Evolutionary conservation across 2,329 filamentous ascomycete species (phyloP), one percentile per base, ranked within the genome.

Genomic region (Botrytis fragariae): DNA sequence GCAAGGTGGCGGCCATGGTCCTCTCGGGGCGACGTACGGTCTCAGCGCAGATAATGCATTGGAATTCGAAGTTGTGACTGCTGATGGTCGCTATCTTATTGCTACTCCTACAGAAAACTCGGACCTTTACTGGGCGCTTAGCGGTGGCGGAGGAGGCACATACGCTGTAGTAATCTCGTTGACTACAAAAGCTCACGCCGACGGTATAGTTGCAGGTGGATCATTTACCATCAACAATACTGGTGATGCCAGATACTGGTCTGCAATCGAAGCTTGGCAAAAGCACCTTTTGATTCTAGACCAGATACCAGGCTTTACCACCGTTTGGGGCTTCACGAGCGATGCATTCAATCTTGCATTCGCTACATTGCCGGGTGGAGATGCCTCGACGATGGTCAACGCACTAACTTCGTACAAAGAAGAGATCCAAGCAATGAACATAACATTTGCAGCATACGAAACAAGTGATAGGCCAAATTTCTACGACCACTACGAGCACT

Each of bases 1-100:
- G 25, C 57, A 71, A 62, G 69, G 69, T 16, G 69, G 37, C 0
- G 69, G 59, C 10, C 69, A 71, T 44, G 32, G 32, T 18, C 57
- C 44, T 54, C 42, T 71, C 10, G 44, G 39, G 25, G 18, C 25
- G 4, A 39, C 35, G 5, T 71, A 71, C 16, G 59, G 69, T n/a
- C 54, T 71, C 20, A 12, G 39, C 20, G 59, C 60, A 4, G 69
- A 71, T 35, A 64, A 64, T 8, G 22, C 44, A 32, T 22, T 71
- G 12, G 69, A 71, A 51, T 71, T 29, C 8, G 59, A 71, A 25
- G 57, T 71, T 37, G 69, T 71, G n/a, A 68, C 45, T 4, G 70
- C 29, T 57, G 42, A 67, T 14, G 63, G 71, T n/a, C 25, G 29
- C 10, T 48, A 67, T 48, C 39, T 54, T 22, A n/a, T 45, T 14